These are phyloP conservation scores for Hemisphaericaspora subhashii DNA, from an alignment of 1,139 yeast genomes.

Conservation along the genomic window DNA sequence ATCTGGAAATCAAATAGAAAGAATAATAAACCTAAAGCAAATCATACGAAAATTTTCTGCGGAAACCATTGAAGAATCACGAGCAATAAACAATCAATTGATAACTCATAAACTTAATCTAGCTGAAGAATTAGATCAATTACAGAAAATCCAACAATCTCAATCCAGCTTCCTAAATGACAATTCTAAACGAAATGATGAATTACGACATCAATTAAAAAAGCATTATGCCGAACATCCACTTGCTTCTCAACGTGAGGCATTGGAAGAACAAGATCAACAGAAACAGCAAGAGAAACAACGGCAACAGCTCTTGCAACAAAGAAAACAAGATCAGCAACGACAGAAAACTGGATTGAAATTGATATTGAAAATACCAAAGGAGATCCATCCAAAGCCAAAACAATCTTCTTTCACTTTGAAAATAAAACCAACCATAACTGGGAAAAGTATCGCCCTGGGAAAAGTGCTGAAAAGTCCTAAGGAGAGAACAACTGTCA, in stretches of 20 bases:
- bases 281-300: conserved; percentile 25
- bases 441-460: conserved; percentile 3
- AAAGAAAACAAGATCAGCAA: conserved; percentile 13
- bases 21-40: conserved; percentile 11
- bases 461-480: conserved; percentile 5
- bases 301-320: conserved; percentile 17
- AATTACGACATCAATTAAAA: conserved; percentile 31
- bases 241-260: conserved; percentile 40
- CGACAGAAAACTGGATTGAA: conserved; percentile 23
- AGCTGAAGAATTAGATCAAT: conserved; percentile 31
- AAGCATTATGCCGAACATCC: conserved; percentile 39
- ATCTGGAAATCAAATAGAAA: neutral
- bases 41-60: conserved; percentile 12
- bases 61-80: conserved; percentile 38
- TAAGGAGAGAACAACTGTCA: neutral
- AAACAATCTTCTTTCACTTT: conserved; percentile 1
- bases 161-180: conserved; percentile 14
- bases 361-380: conserved; percentile 31
- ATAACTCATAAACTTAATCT: conserved; percentile 31
- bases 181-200: conserved; percentile 18
- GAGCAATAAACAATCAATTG: conserved; percentile 36
- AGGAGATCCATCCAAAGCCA: neutral
- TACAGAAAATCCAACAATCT: conserved; percentile 20
- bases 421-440: conserved; percentile 7
- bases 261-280: conserved; percentile 38